Base-by-base conservation (phyloP, 1,284 basidiomycete genomes). In the Melampsora larici-populina region DNA sequence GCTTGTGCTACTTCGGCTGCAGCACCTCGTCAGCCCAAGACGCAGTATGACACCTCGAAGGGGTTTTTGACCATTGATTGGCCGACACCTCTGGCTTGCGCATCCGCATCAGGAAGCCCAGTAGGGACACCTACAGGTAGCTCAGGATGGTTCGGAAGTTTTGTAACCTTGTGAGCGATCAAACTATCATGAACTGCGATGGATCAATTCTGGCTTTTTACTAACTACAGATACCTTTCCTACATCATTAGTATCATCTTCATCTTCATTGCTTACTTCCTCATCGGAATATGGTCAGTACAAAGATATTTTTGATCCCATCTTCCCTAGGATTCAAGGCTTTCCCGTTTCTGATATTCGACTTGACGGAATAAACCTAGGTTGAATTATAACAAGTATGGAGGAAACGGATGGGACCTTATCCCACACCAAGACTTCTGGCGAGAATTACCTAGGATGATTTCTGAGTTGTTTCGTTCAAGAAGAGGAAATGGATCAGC, bases 371-470 rank as follows among this genome's bases (percentile, higher is more conserved):
- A 29, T 13, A 24, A 58, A 2, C 15, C 55, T 48, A 67, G 65
- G 33, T 43, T 79, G 72, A 82, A 82, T 77, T 81, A 81, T 70
- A 81, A 78, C 73, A 80, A 81, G 36, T 82, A 82, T 66, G 82
- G 82, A 17, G 81, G 81, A 0, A 80, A 69, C 40, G 82, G 82
- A 15, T 82, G 82, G 82, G 82, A 82, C 64, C 72, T 81, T 0
- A 73, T 82, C 0, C 82, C 82, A 7, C 80, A 82, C 71, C 80
- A 81, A 58, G 80, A 81, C 70, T 81, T 82, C 64, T 82, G 82
- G 82, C 71, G 81, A 40, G 81, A 82, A 49, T 76, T 79, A 43
- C 82, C 82, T 1, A 26, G 43, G n/a, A 43, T 48, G 43, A 11
- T 67, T 36, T n/a, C 40, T 48, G 65, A 67, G 29, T 43, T 48